Evolutionary conservation across 495 filamentous ascomycete genomes (phyloP), one percentile per base, ranked within the genome.

Genomic region (Pseudoneurospora amorphoporcata): DNA sequence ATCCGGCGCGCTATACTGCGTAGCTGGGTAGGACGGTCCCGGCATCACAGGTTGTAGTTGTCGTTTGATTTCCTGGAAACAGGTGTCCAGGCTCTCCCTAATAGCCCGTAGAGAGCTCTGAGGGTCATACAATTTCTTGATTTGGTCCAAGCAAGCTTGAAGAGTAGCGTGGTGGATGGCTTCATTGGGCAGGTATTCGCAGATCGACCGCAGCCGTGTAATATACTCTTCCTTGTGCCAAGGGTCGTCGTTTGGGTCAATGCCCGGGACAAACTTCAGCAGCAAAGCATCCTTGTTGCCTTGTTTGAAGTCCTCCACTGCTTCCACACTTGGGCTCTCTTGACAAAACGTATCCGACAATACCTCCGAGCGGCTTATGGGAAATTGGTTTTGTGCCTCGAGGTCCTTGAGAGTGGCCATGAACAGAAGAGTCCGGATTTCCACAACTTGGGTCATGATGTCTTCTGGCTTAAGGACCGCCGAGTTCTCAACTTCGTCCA

Each of bases 371-470:
- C 75, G 75, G 43, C 75, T 58, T 41, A 75, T 70, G 4, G 70
- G 43, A 17, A 19, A 10, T 8, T 17, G 19, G 8, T 69, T 43
- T 8, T 75, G 39, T 5, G 7, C 32, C 4, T 73, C 68, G 12
- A 75, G 69, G 10, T 32, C 37, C 19, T 70, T 3, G 3, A 79
- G 73, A 12, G 43, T 74, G 19, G 19, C 19, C 23, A 79, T 73
- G 23, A 75, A 71, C 5, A 76, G 72, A 16, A 79, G 78, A 23
- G 73, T 77, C 38, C 79, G 79, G 58, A 80, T 77, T 45, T 77
- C 70, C 12, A 78, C 10, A 9, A 70, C 45, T 43, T 72, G 72
- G 1, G 72, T 69, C 19, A 75, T 68, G 23, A 78, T 70, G 2
- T 68, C 6, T 23, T 73, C 72, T 14, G 61, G 65, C 19, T 43